Base-by-base conservation (phyloP, 805 yeast species). In the Candida sonorensis region DNA sequence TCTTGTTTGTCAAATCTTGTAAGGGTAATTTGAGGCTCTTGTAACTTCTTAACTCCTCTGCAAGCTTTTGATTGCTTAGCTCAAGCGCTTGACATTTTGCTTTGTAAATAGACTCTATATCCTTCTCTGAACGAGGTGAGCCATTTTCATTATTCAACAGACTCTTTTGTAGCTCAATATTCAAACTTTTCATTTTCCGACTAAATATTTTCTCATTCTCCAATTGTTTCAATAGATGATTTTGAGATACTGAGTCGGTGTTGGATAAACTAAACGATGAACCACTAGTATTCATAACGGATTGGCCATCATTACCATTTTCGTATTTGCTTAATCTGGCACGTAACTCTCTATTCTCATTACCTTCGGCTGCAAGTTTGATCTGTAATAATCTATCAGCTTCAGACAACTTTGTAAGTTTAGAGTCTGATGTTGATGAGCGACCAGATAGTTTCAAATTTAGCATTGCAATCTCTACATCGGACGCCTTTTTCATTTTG, bases 341-440 rank as follows among this genome's bases (percentile, higher is more conserved):
- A 27, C 57, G 63, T 39, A 65, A 48, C 31, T 59, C 71, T 46
- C 71, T 75, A 37, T 67, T 72, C 34, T 75, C 81, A 40, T 72
- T 72, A 6, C 77, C 65, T 30, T 76, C 79, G n/a, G 79, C 66
- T 2, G 81, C 78, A n/a, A 77, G 51, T 44, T 83, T 66, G 2
- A 78, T 70, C 42, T 78, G 81, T 10, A 82, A 54, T 44, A 80
- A 58, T n/a, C n/a, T n/a, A n/a, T n/a, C n/a, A n/a, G n/a, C n/a
- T n/a, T n/a, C n/a, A n/a, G n/a, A n/a, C n/a, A n/a, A n/a, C n/a
- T n/a, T n/a, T n/a, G n/a, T n/a, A n/a, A n/a, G n/a, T n/a, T n/a
- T n/a, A n/a, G n/a, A n/a, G n/a, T n/a, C n/a, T n/a, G n/a, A n/a
- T n/a, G n/a, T n/a, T n/a, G n/a, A n/a, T n/a, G n/a, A n/a, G n/a